phyloP scores from a whole-genome alignment of 2,329 filamentous ascomycete genomes.

The Cyphellophora europaea region DNA sequence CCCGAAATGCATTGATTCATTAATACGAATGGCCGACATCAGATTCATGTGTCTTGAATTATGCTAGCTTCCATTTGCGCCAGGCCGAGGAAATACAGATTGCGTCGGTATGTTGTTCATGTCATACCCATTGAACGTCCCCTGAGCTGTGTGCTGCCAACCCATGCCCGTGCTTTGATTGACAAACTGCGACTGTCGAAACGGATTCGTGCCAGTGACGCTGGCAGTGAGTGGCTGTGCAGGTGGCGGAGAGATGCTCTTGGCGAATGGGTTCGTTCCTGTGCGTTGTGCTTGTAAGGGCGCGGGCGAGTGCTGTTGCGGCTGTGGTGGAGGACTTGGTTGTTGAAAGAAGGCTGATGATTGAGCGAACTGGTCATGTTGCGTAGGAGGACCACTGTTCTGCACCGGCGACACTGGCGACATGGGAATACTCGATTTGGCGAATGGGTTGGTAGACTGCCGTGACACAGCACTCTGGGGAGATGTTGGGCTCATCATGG shows the following conservation, averaged over 20 bases:
- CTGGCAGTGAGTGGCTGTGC: slow-evolving; percentile 56
- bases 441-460: slow-evolving; percentile 80
- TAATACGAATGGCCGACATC: no score
- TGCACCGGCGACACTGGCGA: slow-evolving; percentile 22
- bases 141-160: slow-evolving; percentile 72
- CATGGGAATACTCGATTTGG: slow-evolving; percentile 44
- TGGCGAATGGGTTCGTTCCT: slow-evolving; percentile 64
- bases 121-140: slow-evolving; percentile 65
- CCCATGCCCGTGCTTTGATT: slow-evolving; percentile 80
- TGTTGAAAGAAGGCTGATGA: slow-evolving; percentile 33
- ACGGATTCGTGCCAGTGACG: slow-evolving; percentile 87
- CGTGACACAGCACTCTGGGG: slow-evolving; percentile 41
- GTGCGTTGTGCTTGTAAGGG: slow-evolving; percentile 50
- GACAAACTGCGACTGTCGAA: slow-evolving; percentile 82
- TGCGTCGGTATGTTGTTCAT: slow-evolving; percentile 71
- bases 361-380: slow-evolving; percentile 18
- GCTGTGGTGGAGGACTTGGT: slow-evolving; percentile 34
- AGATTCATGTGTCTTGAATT: no score
- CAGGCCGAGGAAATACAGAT: slow-evolving; percentile 77
- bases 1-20: no score
- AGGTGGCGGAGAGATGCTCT: slow-evolving; percentile 36
- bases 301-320: slow-evolving; percentile 26
- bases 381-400: slow-evolving; percentile 4
- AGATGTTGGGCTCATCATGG: slow-evolving; percentile 32
- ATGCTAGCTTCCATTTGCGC: slow-evolving; percentile 22